A percentile compares a stretch with the other conserved stretches of the same genome.
These are phyloP conservation scores for Heracleum sosnowskyi DNA, from an alignment of 129 eudicot genomes.

Conservation along the genomic window DNA sequence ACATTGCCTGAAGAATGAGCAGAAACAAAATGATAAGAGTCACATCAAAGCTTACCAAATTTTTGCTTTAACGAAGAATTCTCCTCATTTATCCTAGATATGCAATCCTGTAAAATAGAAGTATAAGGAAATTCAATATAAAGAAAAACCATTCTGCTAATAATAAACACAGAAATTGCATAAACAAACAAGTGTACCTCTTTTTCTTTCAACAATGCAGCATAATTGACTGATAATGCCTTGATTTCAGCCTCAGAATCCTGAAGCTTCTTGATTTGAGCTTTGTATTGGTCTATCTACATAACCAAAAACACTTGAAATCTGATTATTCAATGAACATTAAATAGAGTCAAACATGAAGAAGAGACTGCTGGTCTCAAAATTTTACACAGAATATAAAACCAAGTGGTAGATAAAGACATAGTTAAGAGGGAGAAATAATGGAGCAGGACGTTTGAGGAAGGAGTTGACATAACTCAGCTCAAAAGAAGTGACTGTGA, in stretches of 20 bases:
- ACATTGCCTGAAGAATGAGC: no score
- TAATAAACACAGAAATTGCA: neutral
- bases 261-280: conserved; percentile 86
- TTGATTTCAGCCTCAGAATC: conserved; percentile 90
- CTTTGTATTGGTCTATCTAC: conserved; percentile 71
- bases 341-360: neutral
- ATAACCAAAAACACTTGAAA: conserved; percentile 11
- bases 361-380: neutral
- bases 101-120: conserved; percentile 52
- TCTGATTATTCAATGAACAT: neutral
- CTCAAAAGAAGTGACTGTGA: neutral
- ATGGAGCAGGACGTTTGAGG: neutral
- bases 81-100: conserved; percentile 67
- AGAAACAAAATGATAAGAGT: conserved; percentile 35
- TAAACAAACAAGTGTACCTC: conserved; percentile 42
- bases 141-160: no score
- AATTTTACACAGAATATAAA: neutral
- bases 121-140: no score
- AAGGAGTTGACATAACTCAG: neutral
- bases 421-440: neutral
- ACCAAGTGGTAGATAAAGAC: neutral
- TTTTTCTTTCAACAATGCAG: conserved; percentile 83
- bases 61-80: conserved; percentile 72
- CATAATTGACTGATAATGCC: conserved; percentile 91
- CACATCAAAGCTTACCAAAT: conserved; percentile 34